phyloP scores from a whole-genome alignment of 352 stramenopile species.

The Phytophthora sojae region DNA sequence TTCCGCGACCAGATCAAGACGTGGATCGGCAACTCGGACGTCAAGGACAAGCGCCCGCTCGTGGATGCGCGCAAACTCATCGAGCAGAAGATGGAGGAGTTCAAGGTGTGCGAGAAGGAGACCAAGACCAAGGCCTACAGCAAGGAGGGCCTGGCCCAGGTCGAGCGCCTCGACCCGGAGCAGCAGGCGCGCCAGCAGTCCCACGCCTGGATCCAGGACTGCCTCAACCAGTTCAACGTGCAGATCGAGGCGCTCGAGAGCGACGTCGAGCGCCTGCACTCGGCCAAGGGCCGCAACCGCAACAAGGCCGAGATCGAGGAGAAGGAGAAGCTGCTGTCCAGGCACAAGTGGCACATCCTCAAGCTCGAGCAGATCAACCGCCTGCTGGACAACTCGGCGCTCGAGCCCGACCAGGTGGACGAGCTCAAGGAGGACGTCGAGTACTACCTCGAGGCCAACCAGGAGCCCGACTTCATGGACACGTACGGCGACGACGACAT shows the following conservation, averaged over 20 bases:
- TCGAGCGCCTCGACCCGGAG: constrained; percentile 92
- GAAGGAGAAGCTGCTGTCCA: constrained; percentile 89
- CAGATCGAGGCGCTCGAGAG: constrained; percentile 89
- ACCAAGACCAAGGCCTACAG: constrained; percentile 99
- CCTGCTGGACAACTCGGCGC: constrained; percentile 96
- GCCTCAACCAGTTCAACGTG: constrained; percentile 87
- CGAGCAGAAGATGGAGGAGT: constrained; percentile 99
- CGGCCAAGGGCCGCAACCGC: constrained; percentile 94
- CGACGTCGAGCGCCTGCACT: constrained; percentile 80
- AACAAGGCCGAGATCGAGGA: constrained; percentile 95
- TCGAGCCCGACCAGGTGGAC: constrained; percentile 94
- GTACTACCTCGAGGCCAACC: constrained; percentile 97
- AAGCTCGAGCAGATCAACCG: constrained; percentile 99
- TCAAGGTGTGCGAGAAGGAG: constrained; percentile 99
- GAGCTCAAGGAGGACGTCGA: constrained; percentile 98
- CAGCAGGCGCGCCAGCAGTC: constrained; percentile 86
- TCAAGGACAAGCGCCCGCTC: constrained; percentile 97
- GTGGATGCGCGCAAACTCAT: constrained; percentile 93
- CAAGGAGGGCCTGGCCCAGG: constrained; percentile 97
- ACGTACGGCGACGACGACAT: constrained; percentile 92
- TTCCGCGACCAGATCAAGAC: constrained; percentile 99
- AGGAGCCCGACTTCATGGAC: constrained; percentile 94
- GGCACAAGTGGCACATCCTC: constrained; percentile 97
- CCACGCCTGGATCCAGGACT: constrained; percentile 86
- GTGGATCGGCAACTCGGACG: constrained; percentile 97